Percentiles rank a stretch among this genome's conserved stretches.
These are phyloP conservation scores for Smallanthus sonchifolius DNA, from an alignment of 129 eudicot genomes.

Conservation along the genomic window DNA sequence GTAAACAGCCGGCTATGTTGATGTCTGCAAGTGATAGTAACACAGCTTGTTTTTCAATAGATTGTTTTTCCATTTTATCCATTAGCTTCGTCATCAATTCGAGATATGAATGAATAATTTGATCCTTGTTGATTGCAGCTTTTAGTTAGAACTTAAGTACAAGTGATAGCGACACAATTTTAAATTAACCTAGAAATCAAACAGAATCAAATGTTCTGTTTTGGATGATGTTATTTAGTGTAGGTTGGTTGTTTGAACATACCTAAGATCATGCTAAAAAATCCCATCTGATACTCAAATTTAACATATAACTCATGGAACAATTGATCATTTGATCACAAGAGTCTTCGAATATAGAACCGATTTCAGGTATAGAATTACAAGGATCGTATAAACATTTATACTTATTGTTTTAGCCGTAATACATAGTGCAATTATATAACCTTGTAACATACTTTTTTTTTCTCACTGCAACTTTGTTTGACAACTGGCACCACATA, in stretches of 20 bases:
- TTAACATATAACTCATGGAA: not conserved
- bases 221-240: not conserved
- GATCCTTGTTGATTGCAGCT: slow-evolving; percentile 11
- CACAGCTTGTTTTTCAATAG: slow-evolving; percentile 21
- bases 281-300: not conserved
- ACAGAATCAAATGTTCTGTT: not conserved
- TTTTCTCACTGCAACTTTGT: too few species aligned
- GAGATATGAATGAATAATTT: not conserved
- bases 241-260: not conserved
- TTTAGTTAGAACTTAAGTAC: not conserved
- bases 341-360: too few species aligned
- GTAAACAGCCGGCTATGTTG: slow-evolving; percentile 1
- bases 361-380: too few species aligned
- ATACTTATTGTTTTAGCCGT: too few species aligned
- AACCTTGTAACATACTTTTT: too few species aligned
- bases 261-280: not conserved
- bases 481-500: too few species aligned
- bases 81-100: not conserved
- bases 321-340: not conserved
- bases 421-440: too few species aligned
- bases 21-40: slow-evolving; percentile 4
- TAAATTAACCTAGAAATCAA: slow-evolving; percentile 1
- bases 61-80: not conserved
- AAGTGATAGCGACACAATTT: slow-evolving; percentile 9
- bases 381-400: too few species aligned